phyloP scores from a whole-genome alignment of 148 eudicot genomes.

The Chenopodium berlandieri region DNA sequence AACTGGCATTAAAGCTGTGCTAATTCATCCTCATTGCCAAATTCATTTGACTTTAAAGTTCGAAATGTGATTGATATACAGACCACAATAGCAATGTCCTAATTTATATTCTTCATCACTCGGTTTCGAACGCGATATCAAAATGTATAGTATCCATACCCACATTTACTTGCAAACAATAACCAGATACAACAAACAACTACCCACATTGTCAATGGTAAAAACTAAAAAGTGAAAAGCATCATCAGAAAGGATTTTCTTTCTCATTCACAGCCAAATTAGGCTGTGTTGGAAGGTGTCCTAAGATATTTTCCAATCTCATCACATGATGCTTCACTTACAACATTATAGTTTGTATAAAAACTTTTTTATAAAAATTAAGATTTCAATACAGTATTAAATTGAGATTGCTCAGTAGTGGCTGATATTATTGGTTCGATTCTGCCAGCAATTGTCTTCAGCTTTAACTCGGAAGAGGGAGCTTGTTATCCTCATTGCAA shows the following conservation, averaged over 20 bases:
- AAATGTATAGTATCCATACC: conserved; percentile 6
- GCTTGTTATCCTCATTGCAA: conserved; percentile 44
- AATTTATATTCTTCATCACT: too few relatives aligned
- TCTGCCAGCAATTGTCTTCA: conserved; percentile 46
- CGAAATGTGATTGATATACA: not conserved
- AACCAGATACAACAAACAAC: too few relatives aligned
- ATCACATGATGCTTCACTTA: not conserved
- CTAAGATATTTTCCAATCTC: conserved; percentile 32
- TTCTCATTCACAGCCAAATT: conserved; percentile 35
- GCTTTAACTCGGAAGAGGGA: conserved; percentile 42
- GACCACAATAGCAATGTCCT: not conserved
- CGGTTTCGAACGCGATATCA: too few relatives aligned
- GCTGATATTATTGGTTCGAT: conserved; percentile 40
- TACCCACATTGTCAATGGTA: too few relatives aligned
- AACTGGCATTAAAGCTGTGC: conserved; percentile 63
- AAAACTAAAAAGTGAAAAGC: not conserved
- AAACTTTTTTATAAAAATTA: not conserved
- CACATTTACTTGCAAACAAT: conserved; percentile 26
- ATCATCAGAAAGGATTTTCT: conserved; percentile 31
- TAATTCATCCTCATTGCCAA: conserved; percentile 41
- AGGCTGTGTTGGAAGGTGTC: conserved; percentile 42
- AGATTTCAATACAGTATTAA: too few relatives aligned
- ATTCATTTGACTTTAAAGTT: not conserved
- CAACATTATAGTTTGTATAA: too few relatives aligned
- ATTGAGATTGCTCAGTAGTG: conserved; percentile 38